Evolutionary conservation across 345 rosid species (phyloP), one percentile per base, ranked within the genome.

Genomic region (Eutrema heterophyllum): DNA sequence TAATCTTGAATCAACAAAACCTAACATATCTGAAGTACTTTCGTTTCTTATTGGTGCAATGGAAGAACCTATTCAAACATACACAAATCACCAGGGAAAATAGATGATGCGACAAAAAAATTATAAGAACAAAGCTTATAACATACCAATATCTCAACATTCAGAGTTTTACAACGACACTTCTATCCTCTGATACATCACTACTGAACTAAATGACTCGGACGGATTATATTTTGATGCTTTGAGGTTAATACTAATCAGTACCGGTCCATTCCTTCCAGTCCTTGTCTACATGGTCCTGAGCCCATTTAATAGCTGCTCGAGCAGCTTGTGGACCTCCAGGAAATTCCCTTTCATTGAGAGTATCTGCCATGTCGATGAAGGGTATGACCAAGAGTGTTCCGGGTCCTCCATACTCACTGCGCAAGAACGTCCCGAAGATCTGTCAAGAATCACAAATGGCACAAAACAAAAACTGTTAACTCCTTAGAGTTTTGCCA

Each of bases 251-350:
- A 5, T 39, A 51, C 71, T 78, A 79, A 70, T 79, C 73, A 57
- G 76, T 75, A 60, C 87, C 89, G 11, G 83, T 89, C 98, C 97
- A 94, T 68, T 89, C 90, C 32, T 89, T 84, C 97, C 98, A 91
- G 80, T 94, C 97, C 26, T 88, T 88, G 84, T 94, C 98, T 2
- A 94, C 90, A 49, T 94, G 87, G 39, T 64, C 67, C 73, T 84
- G 91, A 16, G 96, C 98, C 98, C 98, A 94, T 79, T 86, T 91
- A 16, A 94, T 85, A 0, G 98, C 96, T 8, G 83, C 86, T 7
- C 91, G 90, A n/a, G 96, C 97, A 38, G 96, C 95, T 77, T 94
- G 90, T 8, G 98, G 88, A 39, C 93, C 98, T 72, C 97, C 97
- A 6, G 96, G 92, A 51, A 94, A 72, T 6, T 85, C 96, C 16